Evolutionary conservation across 352 stramenopile species (phyloP), one percentile per base, ranked within the genome.

Genomic region (Saprolegnia parasitica): DNA sequence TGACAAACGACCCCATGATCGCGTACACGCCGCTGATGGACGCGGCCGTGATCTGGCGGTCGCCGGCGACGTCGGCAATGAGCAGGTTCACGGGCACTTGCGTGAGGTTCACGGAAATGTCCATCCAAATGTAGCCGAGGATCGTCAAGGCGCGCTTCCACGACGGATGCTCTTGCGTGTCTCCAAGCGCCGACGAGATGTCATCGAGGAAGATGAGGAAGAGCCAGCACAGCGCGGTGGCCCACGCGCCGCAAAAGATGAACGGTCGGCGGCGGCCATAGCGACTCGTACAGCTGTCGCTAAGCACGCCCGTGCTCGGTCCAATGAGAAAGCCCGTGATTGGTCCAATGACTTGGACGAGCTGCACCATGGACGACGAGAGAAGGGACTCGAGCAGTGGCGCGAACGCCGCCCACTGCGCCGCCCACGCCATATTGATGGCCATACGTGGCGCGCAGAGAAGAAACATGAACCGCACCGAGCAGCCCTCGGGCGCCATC

Each of bases 91-190:
- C 75, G 20, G 79, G 78, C 0, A 73, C 81, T 61, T 81, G 74
- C 4, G 78, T 76, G n/a, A 88, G 32, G 64, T 88, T 86, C 50
- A 86, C 73, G 24, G 75, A 80, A 23, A 88, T 73, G 55, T 87
- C 81, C 81, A 88, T 88, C 79, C 78, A 86, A 3, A 77, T 65
- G 76, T 88, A 86, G 64, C 84, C 85, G 47, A 85, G 65, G n/a
- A 86, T 73, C 4, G 76, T 83, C 20, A 85, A 76, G 32, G 77
- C 46, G 10, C 73, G 67, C 0, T 78, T 74, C 79, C 87, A 23
- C 74, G 71, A 18, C 80, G 78, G 40, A 65, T 26, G 6, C 64
- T 74, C 39, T 37, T 67, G 77, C 42, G 74, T 77, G 46, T 78
- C 71, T 16, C 73, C 77, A 20, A 80, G 35, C 24, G 52, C 52